These are phyloP conservation scores for Colletotrichum sp. DNA, from an alignment of 2,329 filamentous ascomycete genomes.

Conservation along the genomic window DNA sequence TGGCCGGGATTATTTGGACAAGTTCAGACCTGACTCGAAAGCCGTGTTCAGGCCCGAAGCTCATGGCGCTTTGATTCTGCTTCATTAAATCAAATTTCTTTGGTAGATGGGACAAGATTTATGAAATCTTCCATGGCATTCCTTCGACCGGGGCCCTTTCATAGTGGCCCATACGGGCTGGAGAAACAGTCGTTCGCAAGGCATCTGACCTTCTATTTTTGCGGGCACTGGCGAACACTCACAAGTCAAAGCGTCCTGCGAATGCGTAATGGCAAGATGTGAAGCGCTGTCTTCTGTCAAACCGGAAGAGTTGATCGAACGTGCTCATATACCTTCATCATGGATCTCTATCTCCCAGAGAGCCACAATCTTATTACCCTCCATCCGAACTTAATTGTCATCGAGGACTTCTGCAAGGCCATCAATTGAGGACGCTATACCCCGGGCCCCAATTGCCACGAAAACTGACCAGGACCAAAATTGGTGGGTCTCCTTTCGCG, in stretches of 20 bases:
- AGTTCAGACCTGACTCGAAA: background rate
- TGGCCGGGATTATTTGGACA: background rate
- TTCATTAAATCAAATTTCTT: background rate
- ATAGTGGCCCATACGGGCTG: background rate
- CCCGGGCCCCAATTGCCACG: background rate
- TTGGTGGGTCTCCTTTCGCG: background rate
- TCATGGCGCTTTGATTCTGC: background rate
- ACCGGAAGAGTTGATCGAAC: background rate
- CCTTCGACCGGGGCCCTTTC: background rate
- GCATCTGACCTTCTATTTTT: background rate
- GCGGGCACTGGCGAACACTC: background rate
- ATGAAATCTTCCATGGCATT: background rate
- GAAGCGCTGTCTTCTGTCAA: background rate
- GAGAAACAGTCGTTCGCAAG: background rate
- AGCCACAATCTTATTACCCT: background rate
- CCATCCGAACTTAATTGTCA: background rate
- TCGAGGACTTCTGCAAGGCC: background rate
- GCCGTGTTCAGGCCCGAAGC: background rate
- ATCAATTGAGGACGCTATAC: background rate
- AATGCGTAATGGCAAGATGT: background rate
- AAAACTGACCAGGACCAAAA: background rate
- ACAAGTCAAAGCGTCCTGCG: background rate
- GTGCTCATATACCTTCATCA: background rate
- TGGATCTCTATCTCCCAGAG: background rate
- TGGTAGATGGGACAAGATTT: background rate